Percentiles rank a stretch among this genome's conserved stretches.
Conservation (phyloP, 2,329 filamentous ascomycete genomes). For the Xylaria sp. region DNA sequence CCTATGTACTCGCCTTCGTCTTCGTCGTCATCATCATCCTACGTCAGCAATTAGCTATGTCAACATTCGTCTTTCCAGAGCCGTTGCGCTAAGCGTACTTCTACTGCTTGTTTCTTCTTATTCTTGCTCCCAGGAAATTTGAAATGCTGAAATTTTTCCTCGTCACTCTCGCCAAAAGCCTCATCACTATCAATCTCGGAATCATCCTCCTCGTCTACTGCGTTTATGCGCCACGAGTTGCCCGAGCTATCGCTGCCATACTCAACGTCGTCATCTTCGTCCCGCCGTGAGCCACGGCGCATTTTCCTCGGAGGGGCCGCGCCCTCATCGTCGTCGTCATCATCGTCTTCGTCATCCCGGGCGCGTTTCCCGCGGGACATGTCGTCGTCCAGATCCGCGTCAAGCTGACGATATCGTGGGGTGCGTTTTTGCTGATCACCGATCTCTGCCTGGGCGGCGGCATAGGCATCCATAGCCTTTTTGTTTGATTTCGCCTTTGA, state of each 20-base stretch:
- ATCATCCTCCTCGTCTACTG: constrained; percentile 69
- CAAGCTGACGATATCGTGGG: constrained; percentile 63
- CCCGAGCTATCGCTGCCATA: constrained; percentile 87
- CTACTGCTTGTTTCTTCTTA: constrained; percentile 58
- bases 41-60: constrained; percentile 45
- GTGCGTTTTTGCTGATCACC: constrained; percentile 60
- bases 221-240: constrained; percentile 84
- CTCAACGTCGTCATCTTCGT: constrained; percentile 68
- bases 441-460: constrained; percentile 66
- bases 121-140: constrained; percentile 62
- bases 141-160: constrained; percentile 84
- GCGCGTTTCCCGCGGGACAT: constrained; percentile 55
- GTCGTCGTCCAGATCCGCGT: constrained; percentile 53
- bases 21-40: constrained; percentile 67
- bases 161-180: constrained; percentile 88
- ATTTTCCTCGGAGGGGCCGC: constrained; percentile 57
- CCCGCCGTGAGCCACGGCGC: constrained; percentile 53
- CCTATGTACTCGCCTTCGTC: constrained; percentile 65
- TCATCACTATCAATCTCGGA: constrained; percentile 77
- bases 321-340: constrained; percentile 71
- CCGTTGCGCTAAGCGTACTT: constrained; percentile 52
- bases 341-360: constrained; percentile 59
- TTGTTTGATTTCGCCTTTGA: constrained; percentile 62
- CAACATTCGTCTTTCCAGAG: not conserved
- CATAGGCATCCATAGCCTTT: constrained; percentile 67